Percentiles rank a stretch among this genome's conserved stretches.
Evolutionary conservation across 2,329 filamentous ascomycete species (phyloP).

Genomic region (Clarireedia sp.): DNA sequence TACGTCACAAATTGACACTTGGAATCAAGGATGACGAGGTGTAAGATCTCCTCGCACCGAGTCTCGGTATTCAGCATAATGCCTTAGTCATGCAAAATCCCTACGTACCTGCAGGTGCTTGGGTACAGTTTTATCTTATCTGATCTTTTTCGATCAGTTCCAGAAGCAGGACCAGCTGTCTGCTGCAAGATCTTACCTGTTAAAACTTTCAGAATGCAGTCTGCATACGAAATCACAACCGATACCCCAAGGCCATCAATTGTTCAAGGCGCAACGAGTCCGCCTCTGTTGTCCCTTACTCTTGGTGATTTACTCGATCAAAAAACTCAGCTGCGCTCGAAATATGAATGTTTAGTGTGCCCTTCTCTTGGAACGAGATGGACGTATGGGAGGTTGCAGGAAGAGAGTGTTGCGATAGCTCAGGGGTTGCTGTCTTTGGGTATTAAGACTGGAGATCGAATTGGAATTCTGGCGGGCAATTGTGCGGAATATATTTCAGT

Average conservation of each 20-base stretch:
- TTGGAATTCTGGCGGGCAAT: conserved; percentile 20
- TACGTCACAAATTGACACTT: background rate
- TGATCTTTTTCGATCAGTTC: conserved; percentile 4
- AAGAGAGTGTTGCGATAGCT: conserved; percentile 30
- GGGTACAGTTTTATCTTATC: conserved; percentile 6
- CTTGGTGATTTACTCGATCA: conserved; percentile 7
- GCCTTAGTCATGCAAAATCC: conserved; percentile 1
- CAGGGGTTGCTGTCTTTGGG: conserved; percentile 49
- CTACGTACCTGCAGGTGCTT: background rate
- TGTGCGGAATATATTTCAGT: conserved; percentile 26
- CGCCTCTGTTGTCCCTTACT: conserved; percentile 2
- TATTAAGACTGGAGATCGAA: conserved; percentile 14
- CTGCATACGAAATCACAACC: background rate
- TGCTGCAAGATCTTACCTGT: background rate
- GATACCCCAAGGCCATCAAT: conserved; percentile 1
- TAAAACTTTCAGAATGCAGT: background rate
- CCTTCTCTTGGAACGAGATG: conserved; percentile 3
- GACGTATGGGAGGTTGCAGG: background rate
- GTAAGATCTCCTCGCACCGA: background rate
- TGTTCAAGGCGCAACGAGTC: conserved; percentile 1
- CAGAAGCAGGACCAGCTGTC: background rate
- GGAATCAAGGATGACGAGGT: background rate
- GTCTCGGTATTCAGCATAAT: background rate
- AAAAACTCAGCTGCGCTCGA: background rate
- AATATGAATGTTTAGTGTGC: conserved; percentile 3